Conservation (phyloP, 495 filamentous ascomycete genomes). For the Aspergillus nidulans region DNA sequence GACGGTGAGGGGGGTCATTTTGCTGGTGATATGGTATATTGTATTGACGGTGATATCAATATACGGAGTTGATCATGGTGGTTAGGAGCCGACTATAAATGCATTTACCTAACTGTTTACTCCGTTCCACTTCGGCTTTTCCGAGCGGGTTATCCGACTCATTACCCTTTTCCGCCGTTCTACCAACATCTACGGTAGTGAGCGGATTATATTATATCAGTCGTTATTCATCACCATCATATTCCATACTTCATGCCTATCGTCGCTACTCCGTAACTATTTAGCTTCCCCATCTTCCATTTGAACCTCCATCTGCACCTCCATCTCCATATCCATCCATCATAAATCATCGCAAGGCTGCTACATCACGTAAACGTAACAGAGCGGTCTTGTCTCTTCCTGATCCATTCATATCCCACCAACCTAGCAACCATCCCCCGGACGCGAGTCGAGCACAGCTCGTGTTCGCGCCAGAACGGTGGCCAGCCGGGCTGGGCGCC, state of each 20-base stretch:
- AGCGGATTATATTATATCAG: neutral
- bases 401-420: conserved; percentile 2
- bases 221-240: conserved; percentile 5
- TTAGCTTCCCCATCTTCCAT: neutral
- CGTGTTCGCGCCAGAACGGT: conserved; percentile 9
- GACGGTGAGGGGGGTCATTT: conserved; percentile 1
- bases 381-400: conserved; percentile 12
- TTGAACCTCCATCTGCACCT: neutral
- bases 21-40: neutral
- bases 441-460: conserved; percentile 21
- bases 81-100: too few relatives aligned
- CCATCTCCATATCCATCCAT: neutral
- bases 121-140: neutral
- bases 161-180: neutral
- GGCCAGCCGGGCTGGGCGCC: conserved; percentile 1
- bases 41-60: neutral
- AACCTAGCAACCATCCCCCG: neutral
- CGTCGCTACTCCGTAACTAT: neutral
- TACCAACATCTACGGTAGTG: neutral
- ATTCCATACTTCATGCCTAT: neutral
- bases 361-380: neutral
- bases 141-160: neutral
- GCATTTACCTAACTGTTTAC: neutral
- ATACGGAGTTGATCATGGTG: neutral
- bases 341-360: conserved; percentile 9